phyloP scores from a whole-genome alignment of 345 rosid genomes.

The Euphorbia lathyris region DNA sequence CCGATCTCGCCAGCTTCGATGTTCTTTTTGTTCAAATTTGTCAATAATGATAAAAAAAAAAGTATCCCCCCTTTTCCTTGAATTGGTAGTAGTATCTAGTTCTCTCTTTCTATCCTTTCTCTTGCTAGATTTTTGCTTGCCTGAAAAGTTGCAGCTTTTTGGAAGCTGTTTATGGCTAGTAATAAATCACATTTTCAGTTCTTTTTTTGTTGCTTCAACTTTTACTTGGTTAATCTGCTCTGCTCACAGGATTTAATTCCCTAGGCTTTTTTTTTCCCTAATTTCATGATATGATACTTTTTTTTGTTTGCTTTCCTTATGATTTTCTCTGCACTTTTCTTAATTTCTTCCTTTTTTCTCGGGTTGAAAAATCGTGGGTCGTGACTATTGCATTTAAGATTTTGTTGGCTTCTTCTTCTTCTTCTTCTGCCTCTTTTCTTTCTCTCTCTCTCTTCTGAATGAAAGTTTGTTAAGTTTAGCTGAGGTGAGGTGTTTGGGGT shows the following conservation, averaged over 20 bases:
- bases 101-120: slow-evolving; percentile 11
- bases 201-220: slow-evolving; percentile 1
- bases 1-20: slow-evolving; percentile 5
- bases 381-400: background rate
- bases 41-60: background rate
- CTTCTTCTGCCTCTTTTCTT: background rate
- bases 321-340: background rate
- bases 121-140: background rate
- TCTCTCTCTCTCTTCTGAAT: background rate
- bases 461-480: background rate
- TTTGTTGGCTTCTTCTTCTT: background rate
- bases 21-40: too few relatives aligned
- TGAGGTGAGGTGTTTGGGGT: background rate
- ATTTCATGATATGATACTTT: background rate
- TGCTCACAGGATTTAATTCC: slow-evolving; percentile 6
- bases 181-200: background rate
- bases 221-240: slow-evolving; percentile 13
- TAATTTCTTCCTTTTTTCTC: background rate
- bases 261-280: background rate
- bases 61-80: background rate
- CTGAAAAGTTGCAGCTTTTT: slow-evolving; percentile 16
- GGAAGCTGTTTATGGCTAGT: background rate
- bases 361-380: background rate
- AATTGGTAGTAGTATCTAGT: background rate
- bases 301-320: background rate